Base-by-base conservation (phyloP, 108 stramenopile genomes). In the Cyclostephanos invisitatus region DNA sequence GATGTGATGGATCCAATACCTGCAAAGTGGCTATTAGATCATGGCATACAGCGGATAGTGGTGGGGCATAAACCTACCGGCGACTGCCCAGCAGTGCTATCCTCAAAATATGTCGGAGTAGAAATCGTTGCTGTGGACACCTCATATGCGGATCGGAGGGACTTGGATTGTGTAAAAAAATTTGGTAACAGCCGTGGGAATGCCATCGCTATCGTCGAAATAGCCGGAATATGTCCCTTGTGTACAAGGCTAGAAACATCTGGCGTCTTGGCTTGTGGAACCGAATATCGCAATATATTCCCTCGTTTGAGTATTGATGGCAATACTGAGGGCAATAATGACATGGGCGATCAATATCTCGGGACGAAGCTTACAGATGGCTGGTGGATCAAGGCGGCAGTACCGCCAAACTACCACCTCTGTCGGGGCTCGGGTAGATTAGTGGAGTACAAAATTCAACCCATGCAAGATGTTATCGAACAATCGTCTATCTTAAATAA, bases 1-100 rank as follows among this genome's bases (percentile, higher is more conserved):
- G 79, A 82, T 72, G 83, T 82, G 2, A 60, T 83, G 44, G 88
- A 89, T 36, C 56, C 75, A 14, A 37, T 5, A 29, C 85, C 86
- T 5, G 83, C 84, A 11, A 53, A 72, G n/a, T 89, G 83, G 84
- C 70, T 86, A 35, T 36, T 59, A 18, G 46, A 74, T 21, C 56
- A 89, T 62, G 79, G 84, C 9, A 83, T 89, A 68, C 78, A 66
- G 15, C 72, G 88, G 32, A 72, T 89, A 7, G 84, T 89, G 42
- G 88, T 89, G 12, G 88, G 88, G 44, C 88, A 89, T 70, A 84
- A 86, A 66, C 88, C 88, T 10, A 86, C 85, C 7, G 85, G 85
- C 10, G 88, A 89, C 74, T 86, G 82, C 71, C 88, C 88, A 20
- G 70, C 85, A 11, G 88, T 89, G 10, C 56, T 89, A 25, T 80